Conservation (phyloP, 73 alveolate species). For the Stentor roeselii region DNA sequence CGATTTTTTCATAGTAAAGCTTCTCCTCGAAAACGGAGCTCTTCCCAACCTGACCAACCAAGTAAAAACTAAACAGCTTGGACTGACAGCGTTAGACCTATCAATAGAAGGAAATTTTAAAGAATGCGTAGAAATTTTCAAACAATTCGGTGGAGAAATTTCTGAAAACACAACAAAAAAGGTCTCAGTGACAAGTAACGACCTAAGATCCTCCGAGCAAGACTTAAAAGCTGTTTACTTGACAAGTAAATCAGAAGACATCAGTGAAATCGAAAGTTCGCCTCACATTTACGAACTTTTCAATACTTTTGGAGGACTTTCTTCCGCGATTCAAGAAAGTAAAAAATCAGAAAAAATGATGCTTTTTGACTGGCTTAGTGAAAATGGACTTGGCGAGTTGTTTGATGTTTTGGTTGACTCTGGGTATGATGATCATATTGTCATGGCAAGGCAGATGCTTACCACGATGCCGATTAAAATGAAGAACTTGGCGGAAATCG, state of each 20-base stretch:
- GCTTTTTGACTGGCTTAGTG: not conserved
- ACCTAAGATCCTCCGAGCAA: not conserved
- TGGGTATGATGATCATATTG: constrained; percentile 1
- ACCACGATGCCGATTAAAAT: constrained; percentile 7
- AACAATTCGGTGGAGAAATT: not conserved
- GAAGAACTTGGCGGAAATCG: not conserved
- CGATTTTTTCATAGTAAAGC: not conserved
- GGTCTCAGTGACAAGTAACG: not conserved
- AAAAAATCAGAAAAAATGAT: not conserved
- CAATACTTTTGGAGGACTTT: not conserved
- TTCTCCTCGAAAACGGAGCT: not conserved
- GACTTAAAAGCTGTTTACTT: not conserved
- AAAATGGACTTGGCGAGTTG: not conserved
- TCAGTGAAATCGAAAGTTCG: not conserved
- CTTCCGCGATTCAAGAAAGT: not conserved
- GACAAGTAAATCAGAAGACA: not conserved
- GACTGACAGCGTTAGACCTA: not conserved
- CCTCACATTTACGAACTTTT: not conserved
- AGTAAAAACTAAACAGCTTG: not conserved
- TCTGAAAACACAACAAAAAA: not conserved
- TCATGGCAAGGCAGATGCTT: not conserved
- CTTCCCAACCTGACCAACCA: not conserved
- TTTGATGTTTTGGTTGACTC: not conserved
- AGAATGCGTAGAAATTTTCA: not conserved
- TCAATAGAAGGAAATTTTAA: not conserved